Percentiles rank a stretch among this genome's conserved stretches.
Conservation (phyloP, 129 eudicot genomes). For the Ambrosia trifida region DNA sequence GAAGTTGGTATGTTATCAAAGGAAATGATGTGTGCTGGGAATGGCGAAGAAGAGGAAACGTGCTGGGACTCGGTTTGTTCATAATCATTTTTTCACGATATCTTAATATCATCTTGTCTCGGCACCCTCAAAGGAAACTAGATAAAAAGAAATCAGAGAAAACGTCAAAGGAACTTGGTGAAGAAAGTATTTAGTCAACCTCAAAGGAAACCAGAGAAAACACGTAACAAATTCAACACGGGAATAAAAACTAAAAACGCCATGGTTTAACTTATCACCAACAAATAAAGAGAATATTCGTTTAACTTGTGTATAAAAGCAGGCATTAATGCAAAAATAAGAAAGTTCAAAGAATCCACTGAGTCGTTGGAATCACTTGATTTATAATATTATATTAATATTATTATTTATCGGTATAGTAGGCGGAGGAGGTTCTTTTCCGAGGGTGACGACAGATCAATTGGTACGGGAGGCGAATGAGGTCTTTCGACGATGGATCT, state of each 20-base stretch:
- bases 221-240: constrained; percentile 7
- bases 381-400: not conserved
- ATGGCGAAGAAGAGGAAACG: no score
- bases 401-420: constrained; percentile 14
- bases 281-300: constrained; percentile 15
- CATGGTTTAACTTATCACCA: constrained; percentile 6
- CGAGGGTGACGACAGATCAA: constrained; percentile 14
- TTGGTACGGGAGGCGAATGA: constrained; percentile 36
- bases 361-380: constrained; percentile 32
- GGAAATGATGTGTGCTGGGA: no score
- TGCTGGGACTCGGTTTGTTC: no score
- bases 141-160: no score
- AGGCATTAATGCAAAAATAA: constrained; percentile 20
- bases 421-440: no score
- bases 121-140: no score
- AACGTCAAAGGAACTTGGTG: no score
- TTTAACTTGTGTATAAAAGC: constrained; percentile 36
- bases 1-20: no score
- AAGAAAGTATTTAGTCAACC: no score
- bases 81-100: no score
- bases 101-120: no score
- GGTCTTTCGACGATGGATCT: no score
- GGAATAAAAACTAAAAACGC: constrained; percentile 18
- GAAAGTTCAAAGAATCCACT: constrained; percentile 36
- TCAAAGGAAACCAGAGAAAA: not conserved